phyloP scores from a whole-genome alignment of 2,329 filamentous ascomycete species.

The Trichoderma semiorbis region DNA sequence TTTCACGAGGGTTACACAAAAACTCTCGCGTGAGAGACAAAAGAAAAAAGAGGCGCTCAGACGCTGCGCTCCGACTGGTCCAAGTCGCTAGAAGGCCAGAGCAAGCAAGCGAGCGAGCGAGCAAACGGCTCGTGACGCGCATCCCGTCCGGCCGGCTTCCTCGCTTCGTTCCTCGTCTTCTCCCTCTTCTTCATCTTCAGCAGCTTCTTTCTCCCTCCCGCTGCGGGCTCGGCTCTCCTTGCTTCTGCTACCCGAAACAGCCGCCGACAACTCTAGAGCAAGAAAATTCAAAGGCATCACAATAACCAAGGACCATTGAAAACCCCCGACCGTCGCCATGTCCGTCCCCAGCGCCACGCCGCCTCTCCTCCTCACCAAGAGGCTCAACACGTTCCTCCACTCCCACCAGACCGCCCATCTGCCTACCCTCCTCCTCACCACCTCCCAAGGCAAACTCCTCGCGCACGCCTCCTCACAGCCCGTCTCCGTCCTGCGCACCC shows the following conservation, averaged over 20 bases:
- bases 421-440: slow-evolving; percentile 58
- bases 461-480: slow-evolving; percentile 56
- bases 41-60: background rate
- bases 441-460: slow-evolving; percentile 59
- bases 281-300: background rate
- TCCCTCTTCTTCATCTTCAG: background rate
- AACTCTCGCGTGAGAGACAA: background rate
- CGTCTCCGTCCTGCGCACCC: slow-evolving; percentile 56
- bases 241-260: background rate
- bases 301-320: background rate
- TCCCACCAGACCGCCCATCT: slow-evolving; percentile 55
- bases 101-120: background rate
- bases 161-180: background rate
- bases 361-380: slow-evolving; percentile 62
- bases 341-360: slow-evolving; percentile 41
- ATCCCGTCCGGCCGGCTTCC: background rate
- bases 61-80: background rate
- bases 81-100: too few species aligned
- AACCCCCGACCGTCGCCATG: slow-evolving; percentile 25
- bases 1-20: background rate
- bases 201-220: background rate
- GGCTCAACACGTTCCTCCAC: slow-evolving; percentile 59
- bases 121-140: slow-evolving; percentile 6
- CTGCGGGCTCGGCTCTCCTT: background rate
- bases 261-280: background rate